A percentile compares a stretch with the other conserved stretches of the same genome.
These are phyloP conservation scores for Globisporangium splendens DNA, from an alignment of 352 stramenopile genomes.

Conservation along the genomic window DNA sequence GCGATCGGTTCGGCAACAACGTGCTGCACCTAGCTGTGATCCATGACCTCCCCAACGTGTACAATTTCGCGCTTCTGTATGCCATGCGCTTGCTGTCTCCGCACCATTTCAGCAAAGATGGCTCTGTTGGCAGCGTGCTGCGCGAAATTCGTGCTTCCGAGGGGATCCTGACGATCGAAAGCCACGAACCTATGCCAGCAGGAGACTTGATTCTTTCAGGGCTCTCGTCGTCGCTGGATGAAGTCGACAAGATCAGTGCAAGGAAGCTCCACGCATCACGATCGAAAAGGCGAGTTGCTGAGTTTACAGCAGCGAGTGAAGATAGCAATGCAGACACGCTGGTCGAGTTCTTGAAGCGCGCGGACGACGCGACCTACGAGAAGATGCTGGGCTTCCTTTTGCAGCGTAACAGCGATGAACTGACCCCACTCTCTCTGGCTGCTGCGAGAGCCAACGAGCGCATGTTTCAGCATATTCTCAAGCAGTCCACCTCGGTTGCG, in stretches of 20 bases:
- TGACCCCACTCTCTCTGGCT: constrained; percentile 56
- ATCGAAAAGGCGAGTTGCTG: constrained; percentile 1
- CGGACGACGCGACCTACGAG: constrained; percentile 24
- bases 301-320: not conserved
- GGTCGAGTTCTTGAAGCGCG: constrained; percentile 31
- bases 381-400: constrained; percentile 35
- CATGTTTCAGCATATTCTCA: constrained; percentile 63
- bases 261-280: not conserved
- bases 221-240: not conserved
- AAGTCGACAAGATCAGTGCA: not conserved
- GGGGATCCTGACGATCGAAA: not conserved
- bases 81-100: constrained; percentile 34
- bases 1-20: constrained; percentile 57
- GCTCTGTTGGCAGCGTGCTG: constrained; percentile 2
- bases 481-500: constrained; percentile 34
- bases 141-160: constrained; percentile 9
- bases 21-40: constrained; percentile 55
- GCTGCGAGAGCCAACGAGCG: constrained; percentile 41
- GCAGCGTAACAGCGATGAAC: constrained; percentile 47
- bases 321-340: constrained; percentile 5
- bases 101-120: not conserved
- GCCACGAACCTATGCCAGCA: not conserved
- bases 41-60: constrained; percentile 49
- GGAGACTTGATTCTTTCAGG: not conserved
- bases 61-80: constrained; percentile 52